Conservation (phyloP, 495 filamentous ascomycete genomes). For the Ramalina peruviana region DNA sequence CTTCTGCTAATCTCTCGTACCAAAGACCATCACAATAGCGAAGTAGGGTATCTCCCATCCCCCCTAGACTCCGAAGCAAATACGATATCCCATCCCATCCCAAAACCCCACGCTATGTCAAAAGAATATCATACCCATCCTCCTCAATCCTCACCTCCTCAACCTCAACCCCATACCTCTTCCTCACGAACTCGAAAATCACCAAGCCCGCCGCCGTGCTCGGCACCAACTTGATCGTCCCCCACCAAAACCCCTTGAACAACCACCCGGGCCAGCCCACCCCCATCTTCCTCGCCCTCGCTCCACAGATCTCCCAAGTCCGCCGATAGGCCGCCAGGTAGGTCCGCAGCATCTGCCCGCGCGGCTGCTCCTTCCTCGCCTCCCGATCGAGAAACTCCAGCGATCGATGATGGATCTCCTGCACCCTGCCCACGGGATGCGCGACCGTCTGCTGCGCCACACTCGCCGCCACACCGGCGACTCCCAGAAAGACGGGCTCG, state of each 20-base stretch:
- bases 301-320: conserved; percentile 55
- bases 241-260: conserved; percentile 61
- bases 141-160: conserved; percentile 50
- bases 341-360: conserved; percentile 38
- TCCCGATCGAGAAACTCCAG: conserved; percentile 65
- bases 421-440: conserved; percentile 61
- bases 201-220: conserved; percentile 81
- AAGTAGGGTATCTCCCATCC: no score
- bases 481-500: conserved; percentile 66
- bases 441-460: conserved; percentile 65
- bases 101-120: conserved; percentile 22
- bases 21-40: no score
- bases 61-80: no score
- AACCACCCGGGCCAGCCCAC: conserved; percentile 53
- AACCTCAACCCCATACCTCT: conserved; percentile 56
- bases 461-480: conserved; percentile 64
- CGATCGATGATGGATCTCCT: conserved; percentile 63
- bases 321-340: conserved; percentile 67
- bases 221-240: conserved; percentile 67
- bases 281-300: conserved; percentile 46
- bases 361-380: conserved; percentile 33
- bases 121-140: conserved; percentile 64
- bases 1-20: no score
- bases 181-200: conserved; percentile 75
- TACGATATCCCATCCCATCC: no score